phyloP scores from a whole-genome alignment of 2,329 filamentous ascomycete genomes.

The Macrophomina pseudophaseolina region DNA sequence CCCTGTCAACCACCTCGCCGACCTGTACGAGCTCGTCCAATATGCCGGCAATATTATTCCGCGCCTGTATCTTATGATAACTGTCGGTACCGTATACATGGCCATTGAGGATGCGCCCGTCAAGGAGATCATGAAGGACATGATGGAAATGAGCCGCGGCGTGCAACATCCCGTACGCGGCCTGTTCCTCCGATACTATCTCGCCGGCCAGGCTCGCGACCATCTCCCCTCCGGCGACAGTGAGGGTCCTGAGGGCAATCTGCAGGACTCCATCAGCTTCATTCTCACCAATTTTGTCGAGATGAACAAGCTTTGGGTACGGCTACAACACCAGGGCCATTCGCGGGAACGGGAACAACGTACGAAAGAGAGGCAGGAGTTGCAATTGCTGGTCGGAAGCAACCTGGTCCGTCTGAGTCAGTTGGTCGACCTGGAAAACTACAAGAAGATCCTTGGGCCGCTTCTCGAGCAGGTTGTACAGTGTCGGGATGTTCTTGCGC shows the following conservation, averaged over 20 bases:
- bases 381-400: constrained; percentile 93
- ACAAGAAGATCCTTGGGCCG: constrained; percentile 90
- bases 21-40: constrained; percentile 96
- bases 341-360: constrained; percentile 92
- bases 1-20: constrained; percentile 95
- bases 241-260: constrained; percentile 91
- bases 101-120: constrained; percentile 96
- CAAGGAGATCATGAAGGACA: constrained; percentile 99
- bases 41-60: constrained; percentile 98
- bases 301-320: constrained; percentile 99
- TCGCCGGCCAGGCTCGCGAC: constrained; percentile 93
- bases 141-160: constrained; percentile 99
- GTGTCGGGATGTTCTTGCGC: constrained; percentile 93
- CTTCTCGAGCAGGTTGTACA: constrained; percentile 96
- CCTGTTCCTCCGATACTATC: constrained; percentile 92
- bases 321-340: constrained; percentile 95
- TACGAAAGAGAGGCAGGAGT: constrained; percentile 91
- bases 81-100: constrained; percentile 99
- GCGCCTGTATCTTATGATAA: constrained; percentile 97
- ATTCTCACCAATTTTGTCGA: constrained; percentile 98
- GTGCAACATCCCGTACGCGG: constrained; percentile 97
- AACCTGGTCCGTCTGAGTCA: constrained; percentile 96
- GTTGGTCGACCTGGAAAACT: constrained; percentile 90
- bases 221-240: constrained; percentile 79
- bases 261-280: constrained; percentile 98